Evolutionary conservation across 148 eudicot species (phyloP).

Genomic region (Rhododendron molle): DNA sequence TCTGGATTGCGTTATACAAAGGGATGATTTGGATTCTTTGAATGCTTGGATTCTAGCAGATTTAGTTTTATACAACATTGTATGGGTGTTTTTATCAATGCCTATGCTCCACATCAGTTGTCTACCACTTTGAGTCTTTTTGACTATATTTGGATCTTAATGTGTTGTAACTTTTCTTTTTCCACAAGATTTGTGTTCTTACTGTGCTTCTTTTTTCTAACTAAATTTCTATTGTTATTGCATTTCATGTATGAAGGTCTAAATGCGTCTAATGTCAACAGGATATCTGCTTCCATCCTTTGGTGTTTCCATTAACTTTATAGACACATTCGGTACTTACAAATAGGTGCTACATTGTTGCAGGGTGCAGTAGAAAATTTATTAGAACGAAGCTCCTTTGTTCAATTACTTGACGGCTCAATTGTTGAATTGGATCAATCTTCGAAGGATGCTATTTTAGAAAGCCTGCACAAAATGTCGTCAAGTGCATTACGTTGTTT

Average conservation of each 20-base stretch:
- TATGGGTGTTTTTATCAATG: background rate
- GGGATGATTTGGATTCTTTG: background rate
- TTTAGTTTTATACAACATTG: background rate
- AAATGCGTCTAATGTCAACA: background rate
- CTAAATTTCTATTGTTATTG: background rate
- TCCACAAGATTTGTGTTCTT: background rate
- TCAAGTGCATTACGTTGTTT: conserved; percentile 25
- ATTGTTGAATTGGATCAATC: conserved; percentile 21
- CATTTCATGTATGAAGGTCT: background rate
- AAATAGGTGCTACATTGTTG: background rate
- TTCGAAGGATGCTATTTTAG: conserved; percentile 11
- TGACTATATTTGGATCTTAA: background rate
- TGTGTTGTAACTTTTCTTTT: background rate
- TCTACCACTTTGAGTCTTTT: background rate
- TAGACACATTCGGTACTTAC: background rate
- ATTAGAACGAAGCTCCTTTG: conserved; percentile 23
- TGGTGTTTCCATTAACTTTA: background rate
- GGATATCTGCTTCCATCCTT: background rate
- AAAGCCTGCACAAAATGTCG: conserved; percentile 19
- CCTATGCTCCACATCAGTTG: background rate
- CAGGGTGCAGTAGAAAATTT: conserved; percentile 33
- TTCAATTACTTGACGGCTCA: conserved; percentile 30
- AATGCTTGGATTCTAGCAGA: background rate
- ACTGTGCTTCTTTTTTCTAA: background rate
- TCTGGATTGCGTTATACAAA: background rate